A percentile compares a stretch with the other conserved stretches of the same genome.
These are phyloP conservation scores for Trichoderma sp. DNA, from an alignment of 2,329 filamentous ascomycete genomes.

Conservation along the genomic window DNA sequence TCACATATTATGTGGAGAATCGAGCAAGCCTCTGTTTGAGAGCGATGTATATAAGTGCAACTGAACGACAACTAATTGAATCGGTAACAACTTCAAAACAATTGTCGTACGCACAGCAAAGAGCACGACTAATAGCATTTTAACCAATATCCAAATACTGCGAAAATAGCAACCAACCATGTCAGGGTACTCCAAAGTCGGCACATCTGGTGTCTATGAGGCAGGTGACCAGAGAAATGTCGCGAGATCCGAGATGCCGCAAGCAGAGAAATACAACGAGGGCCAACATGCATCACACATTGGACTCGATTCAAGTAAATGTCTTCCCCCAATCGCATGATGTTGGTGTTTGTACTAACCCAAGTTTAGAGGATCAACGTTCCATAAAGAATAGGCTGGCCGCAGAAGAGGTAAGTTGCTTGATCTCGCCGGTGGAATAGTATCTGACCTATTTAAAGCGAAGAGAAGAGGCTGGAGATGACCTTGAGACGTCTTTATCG, in stretches of 20 bases:
- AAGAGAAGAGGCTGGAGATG: conserved; percentile 46
- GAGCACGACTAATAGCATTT: not conserved
- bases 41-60: not conserved
- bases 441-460: conserved; percentile 28
- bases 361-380: conserved; percentile 61
- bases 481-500: conserved; percentile 38
- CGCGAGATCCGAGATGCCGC: conserved; percentile 50
- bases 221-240: conserved; percentile 71
- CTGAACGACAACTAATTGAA: not conserved
- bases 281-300: conserved; percentile 68
- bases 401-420: conserved; percentile 54
- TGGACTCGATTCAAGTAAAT: conserved; percentile 68
- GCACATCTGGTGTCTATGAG: conserved; percentile 66
- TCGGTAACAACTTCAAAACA: not conserved
- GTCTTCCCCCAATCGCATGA: too few species aligned
- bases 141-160: not conserved
- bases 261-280: conserved; percentile 65
- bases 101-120: not conserved
- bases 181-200: conserved; percentile 61
- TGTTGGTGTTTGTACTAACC: conserved; percentile 24
- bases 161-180: conserved; percentile 27
- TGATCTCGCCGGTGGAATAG: not conserved
- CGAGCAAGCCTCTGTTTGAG: not conserved
- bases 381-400: conserved; percentile 70
- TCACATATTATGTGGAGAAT: conserved; percentile 11